A percentile compares a stretch with the other conserved stretches of the same genome.
Conservation (phyloP, 2,329 filamentous ascomycete genomes). For the Colletotrichum tropicale region DNA sequence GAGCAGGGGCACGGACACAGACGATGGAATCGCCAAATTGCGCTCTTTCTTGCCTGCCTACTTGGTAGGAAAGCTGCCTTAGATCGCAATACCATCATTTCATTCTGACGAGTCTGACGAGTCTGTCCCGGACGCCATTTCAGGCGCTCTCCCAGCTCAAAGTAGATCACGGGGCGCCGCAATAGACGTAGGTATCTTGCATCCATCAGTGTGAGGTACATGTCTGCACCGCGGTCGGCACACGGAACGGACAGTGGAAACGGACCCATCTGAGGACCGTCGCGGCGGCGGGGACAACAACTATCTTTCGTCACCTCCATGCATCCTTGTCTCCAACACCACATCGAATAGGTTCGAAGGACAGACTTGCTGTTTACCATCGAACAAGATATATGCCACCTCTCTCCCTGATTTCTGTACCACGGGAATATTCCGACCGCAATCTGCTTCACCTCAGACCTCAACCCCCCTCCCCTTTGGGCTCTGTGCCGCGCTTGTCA, state of each 20-base stretch:
- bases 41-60: background rate
- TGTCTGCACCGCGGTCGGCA: background rate
- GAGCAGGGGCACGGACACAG: background rate
- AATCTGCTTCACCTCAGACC: background rate
- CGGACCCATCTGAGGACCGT: slow-evolving; percentile 3
- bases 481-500: background rate
- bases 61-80: background rate
- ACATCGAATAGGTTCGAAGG: background rate
- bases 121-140: background rate
- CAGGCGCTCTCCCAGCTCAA: background rate
- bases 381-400: background rate
- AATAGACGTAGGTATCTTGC: background rate
- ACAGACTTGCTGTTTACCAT: background rate
- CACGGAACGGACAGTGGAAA: slow-evolving; percentile 3
- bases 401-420: background rate
- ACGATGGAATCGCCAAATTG: background rate
- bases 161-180: background rate
- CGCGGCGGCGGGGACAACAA: slow-evolving; percentile 1
- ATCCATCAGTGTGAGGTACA: background rate
- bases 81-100: background rate
- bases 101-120: background rate
- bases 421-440: background rate
- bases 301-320: background rate
- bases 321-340: background rate
- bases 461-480: background rate